Conservation (phyloP, 2,329 filamentous ascomycete genomes). For the Lizonia empirigonia region DNA sequence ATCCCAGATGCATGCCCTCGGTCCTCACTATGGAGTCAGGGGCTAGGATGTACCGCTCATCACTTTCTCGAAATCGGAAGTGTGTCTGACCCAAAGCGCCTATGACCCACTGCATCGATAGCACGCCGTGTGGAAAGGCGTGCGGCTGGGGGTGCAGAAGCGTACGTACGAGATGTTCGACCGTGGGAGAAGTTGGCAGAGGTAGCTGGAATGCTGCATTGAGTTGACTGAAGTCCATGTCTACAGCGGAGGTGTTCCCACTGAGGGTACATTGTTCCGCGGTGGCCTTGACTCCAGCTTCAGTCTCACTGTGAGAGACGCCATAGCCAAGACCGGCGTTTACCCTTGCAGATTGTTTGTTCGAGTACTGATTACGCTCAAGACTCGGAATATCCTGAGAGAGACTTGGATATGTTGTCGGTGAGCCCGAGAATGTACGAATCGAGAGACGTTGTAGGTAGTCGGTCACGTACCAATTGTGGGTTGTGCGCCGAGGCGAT, state of each 20-base stretch:
- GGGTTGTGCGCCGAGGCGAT: neutral
- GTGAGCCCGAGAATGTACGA: neutral
- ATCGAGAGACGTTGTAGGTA: neutral
- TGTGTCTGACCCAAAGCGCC: constrained; percentile 13
- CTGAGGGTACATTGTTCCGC: neutral
- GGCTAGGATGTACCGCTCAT: constrained; percentile 25
- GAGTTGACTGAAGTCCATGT: constrained; percentile 7
- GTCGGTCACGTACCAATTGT: neutral
- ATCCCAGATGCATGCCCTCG: constrained; percentile 17
- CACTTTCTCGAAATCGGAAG: constrained; percentile 19
- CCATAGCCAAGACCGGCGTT: constrained; percentile 15
- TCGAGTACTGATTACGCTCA: constrained; percentile 18
- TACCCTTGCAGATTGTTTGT: constrained; percentile 22
- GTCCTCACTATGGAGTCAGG: constrained; percentile 1
- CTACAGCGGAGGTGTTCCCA: neutral
- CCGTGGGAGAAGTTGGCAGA: neutral
- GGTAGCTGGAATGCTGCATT: neutral
- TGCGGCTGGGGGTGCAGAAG: constrained; percentile 24
- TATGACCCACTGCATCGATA: constrained; percentile 30
- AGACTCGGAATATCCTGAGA: neutral
- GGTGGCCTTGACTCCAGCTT: neutral
- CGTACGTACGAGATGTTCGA: constrained; percentile 4
- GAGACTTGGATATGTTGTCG: neutral
- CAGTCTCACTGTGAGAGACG: neutral
- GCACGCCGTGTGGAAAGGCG: constrained; percentile 23